Percentiles rank a stretch among this genome's conserved stretches.
Evolutionary conservation across 2,329 filamentous ascomycete species (phyloP).

Genomic region (Alternaria dauci): DNA sequence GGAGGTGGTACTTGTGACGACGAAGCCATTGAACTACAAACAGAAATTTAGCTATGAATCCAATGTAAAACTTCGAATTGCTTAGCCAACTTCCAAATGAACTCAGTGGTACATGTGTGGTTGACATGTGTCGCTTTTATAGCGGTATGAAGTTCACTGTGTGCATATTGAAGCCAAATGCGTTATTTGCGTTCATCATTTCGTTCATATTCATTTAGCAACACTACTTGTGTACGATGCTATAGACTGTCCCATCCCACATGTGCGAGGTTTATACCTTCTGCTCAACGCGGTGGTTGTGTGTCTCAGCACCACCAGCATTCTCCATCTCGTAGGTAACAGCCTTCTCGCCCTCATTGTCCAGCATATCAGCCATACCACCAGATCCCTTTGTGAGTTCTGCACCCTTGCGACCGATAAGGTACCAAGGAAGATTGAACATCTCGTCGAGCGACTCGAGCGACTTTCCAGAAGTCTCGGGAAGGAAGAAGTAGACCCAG

Average conservation of each 20-base stretch:
- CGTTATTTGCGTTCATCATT: not conserved
- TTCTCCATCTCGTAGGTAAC: slow-evolving; percentile 40
- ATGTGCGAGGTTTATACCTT: slow-evolving; percentile 23
- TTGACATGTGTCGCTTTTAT: no score
- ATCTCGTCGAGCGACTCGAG: slow-evolving; percentile 76
- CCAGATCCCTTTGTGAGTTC: slow-evolving; percentile 44
- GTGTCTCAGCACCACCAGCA: slow-evolving; percentile 15
- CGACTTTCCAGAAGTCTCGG: slow-evolving; percentile 71
- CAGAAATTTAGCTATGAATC: not conserved
- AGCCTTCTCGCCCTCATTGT: slow-evolving; percentile 46
- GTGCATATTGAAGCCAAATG: not conserved
- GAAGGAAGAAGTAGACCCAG: slow-evolving; percentile 77
- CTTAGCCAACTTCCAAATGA: no score
- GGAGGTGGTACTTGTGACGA: not conserved
- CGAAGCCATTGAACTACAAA: not conserved
- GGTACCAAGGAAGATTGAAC: slow-evolving; percentile 77
- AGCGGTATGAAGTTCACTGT: not conserved
- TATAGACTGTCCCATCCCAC: not conserved
- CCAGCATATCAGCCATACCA: slow-evolving; percentile 45
- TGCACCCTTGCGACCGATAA: slow-evolving; percentile 66
- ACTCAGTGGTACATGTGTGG: not conserved
- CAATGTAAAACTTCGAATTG: not conserved
- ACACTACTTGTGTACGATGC: not conserved
- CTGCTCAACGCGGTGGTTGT: slow-evolving; percentile 25
- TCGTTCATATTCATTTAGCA: not conserved